Base-by-base conservation (phyloP, 495 filamentous ascomycete genomes). In the Choiromyces venosus region DNA sequence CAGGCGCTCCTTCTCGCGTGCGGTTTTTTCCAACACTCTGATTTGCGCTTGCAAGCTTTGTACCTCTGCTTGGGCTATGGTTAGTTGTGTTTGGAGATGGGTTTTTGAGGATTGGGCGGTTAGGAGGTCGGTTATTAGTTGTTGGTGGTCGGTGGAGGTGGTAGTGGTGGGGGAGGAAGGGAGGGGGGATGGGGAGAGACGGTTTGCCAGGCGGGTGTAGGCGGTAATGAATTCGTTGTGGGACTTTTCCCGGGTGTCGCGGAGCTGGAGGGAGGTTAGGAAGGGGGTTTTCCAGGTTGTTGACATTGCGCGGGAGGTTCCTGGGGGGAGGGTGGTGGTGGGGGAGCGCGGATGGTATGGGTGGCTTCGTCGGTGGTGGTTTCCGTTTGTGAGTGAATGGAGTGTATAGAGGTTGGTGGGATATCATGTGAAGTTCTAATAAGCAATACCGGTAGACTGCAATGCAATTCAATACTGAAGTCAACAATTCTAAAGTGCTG, bases 41-140 rank as follows among this genome's bases (percentile, higher is more conserved):
- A 73, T 61, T 12, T 73, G 76, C 38, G 38, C 65, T 8, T 77
- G 74, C n/a, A 77, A 25, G 10, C n/a, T n/a, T n/a, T n/a, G n/a
- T n/a, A 68, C 52, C 33, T 77, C 74, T 18, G 87, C 83, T 6
- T 87, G 89, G n/a, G 87, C 84, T 10, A 84, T 81, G 46, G 87
- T 85, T 29, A 92, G 83, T 9, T 86, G 86, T 18, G 83, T 82
- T 72, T 92, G 89, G n/a, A 92, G 82, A 65, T 90, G 85, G 10
- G 86, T 85, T 65, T 90, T 89, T 19, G 89, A 88, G 40, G 91
- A 89, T 67, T 94, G 88, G n/a, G 92, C 91, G 82, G 90, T 90
- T 10, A 88, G 85, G 4, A 94, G 84, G 37, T 94, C 91, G n/a
- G 70, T 37, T 67, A 71, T 76, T 25, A 79, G 70, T 42, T 79